Conservation (phyloP, 257 asterid species). For the Marsdenia floribunda region DNA sequence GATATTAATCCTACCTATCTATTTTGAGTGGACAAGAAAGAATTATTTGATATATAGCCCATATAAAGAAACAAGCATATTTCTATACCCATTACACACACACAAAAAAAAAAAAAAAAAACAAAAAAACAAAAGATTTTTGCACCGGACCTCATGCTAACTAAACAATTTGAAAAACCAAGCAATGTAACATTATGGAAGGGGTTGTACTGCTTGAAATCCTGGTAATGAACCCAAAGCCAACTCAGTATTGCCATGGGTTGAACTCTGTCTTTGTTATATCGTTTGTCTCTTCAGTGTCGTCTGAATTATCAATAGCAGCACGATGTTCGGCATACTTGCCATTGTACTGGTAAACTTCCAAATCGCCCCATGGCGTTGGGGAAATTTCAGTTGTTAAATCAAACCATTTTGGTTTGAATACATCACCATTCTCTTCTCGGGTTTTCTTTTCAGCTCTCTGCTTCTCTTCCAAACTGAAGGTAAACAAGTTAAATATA, state of each 20-base stretch:
- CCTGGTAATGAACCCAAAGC: not conserved
- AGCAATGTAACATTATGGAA: not conserved
- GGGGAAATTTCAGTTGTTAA: conserved; percentile 48
- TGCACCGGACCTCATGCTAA: not conserved
- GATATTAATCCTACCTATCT: not conserved
- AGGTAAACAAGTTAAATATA: not conserved
- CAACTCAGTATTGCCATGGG: conserved; percentile 72
- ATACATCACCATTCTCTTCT: conserved; percentile 56
- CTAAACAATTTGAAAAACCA: not conserved
- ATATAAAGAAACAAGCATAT: not conserved
- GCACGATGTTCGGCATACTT: conserved; percentile 56
- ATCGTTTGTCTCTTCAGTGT: conserved; percentile 29
- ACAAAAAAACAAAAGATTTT: not conserved
- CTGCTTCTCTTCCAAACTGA: conserved; percentile 83
- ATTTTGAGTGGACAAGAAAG: not conserved
- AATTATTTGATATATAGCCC: not conserved
- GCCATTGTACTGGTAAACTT: conserved; percentile 57
- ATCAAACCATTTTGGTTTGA: conserved; percentile 78
- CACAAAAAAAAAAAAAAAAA: too few relatives aligned
- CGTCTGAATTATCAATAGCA: conserved; percentile 38
- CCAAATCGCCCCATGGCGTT: conserved; percentile 93
- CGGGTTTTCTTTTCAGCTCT: conserved; percentile 78
- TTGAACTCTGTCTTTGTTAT: conserved; percentile 47
- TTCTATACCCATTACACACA: not conserved
- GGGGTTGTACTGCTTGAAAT: not conserved